Evolutionary conservation across 192 early-diverging fungal genomes (phyloP).

Genomic region (Mortierella hygrophila): DNA sequence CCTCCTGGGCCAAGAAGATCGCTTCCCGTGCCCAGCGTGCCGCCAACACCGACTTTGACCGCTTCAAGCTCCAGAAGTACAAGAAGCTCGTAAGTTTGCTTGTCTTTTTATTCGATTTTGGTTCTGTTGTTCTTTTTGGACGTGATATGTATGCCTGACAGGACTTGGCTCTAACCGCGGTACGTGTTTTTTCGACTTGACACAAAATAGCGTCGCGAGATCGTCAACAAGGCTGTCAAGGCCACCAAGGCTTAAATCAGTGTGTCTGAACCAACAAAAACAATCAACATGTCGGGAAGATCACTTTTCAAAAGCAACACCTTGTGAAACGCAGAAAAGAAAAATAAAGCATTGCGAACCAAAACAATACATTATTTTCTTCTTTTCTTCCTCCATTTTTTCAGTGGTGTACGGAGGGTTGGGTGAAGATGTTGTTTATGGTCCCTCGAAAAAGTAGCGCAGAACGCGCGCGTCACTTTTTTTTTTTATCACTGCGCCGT

Average conservation of each 20-base stretch:
- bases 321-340: not conserved
- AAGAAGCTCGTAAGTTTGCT: constrained; percentile 82
- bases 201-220: constrained; percentile 44
- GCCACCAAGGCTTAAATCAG: constrained; percentile 43
- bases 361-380: constrained; percentile 1
- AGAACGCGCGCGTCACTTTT: too few species aligned
- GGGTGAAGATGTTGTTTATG: too few species aligned
- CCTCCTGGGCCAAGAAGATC: constrained; percentile 98
- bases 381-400: not conserved
- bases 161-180: not conserved
- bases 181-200: not conserved
- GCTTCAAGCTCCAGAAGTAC: constrained; percentile 97
- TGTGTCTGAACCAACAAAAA: not conserved
- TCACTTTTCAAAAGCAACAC: not conserved
- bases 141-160: too few species aligned
- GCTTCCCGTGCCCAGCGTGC: constrained; percentile 83
- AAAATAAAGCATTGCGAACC: constrained; percentile 12
- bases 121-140: not conserved
- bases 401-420: too few species aligned
- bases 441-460: too few species aligned
- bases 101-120: not conserved
- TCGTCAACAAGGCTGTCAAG: constrained; percentile 54
- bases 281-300: not conserved
- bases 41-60: constrained; percentile 92
- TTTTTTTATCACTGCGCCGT: too few species aligned